phyloP scores from a whole-genome alignment of 805 yeast species.

The Cyberlindnera americana region DNA sequence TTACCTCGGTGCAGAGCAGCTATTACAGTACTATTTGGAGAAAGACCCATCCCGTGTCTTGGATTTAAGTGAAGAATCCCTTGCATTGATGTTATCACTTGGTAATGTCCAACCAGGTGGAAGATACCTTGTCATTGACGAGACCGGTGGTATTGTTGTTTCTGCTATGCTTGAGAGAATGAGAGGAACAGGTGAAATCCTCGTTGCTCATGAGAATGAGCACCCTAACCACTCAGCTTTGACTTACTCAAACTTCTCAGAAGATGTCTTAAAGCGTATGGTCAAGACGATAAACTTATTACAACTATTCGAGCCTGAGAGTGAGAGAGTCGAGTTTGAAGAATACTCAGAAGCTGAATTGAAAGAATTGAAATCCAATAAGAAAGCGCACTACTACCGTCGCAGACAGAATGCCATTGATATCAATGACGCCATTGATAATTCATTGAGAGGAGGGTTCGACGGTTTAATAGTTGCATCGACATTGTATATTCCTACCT shows the following conservation, averaged over 20 bases:
- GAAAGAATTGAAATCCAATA: constrained; percentile 51
- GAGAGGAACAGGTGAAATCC: constrained; percentile 66
- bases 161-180: constrained; percentile 88
- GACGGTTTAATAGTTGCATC: constrained; percentile 76
- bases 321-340: constrained; percentile 41
- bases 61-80: constrained; percentile 81
- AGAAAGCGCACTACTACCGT: constrained; percentile 64
- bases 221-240: constrained; percentile 79
- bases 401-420: constrained; percentile 55
- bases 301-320: constrained; percentile 79
- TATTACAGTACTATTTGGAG: constrained; percentile 70
- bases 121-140: constrained; percentile 81
- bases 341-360: constrained; percentile 50
- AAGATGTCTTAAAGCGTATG: constrained; percentile 47
- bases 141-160: constrained; percentile 87
- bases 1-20: constrained; percentile 63
- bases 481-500: constrained; percentile 63
- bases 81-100: constrained; percentile 72
- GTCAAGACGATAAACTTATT: constrained; percentile 71
- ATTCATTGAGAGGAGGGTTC: constrained; percentile 50
- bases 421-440: constrained; percentile 42
- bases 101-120: constrained; percentile 91
- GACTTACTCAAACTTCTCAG: constrained; percentile 61
- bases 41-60: constrained; percentile 63
- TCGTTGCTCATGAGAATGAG: constrained; percentile 86